Base-by-base conservation (phyloP, 2,329 filamentous ascomycete genomes). In the Emergomyces pasteurianus region DNA sequence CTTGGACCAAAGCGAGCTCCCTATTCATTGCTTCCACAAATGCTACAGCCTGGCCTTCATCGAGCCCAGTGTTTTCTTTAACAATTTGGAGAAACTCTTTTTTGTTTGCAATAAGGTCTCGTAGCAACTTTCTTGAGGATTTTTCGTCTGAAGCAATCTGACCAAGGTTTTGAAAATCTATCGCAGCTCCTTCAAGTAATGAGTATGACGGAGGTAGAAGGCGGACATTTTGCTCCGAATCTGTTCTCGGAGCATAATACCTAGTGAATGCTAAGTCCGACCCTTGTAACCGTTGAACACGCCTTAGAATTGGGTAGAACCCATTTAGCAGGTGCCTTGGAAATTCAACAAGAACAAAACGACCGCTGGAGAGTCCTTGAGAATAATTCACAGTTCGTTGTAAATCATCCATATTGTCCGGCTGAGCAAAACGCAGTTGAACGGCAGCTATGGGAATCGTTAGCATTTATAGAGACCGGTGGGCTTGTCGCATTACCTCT, bases 1-100 rank as follows among this genome's bases (percentile, higher is more conserved):
- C 69, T 63, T 71, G 69, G 31, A 66, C 66, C 23, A 71, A 65
- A 4, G 67, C 67, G 34, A 69, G 46, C 3, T 62, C 63, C 5
- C 61, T 62, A 40, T 54, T 65, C 21, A 69, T 60, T 34, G 59
- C 61, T 26, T 66, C 63, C 42, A 65, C 63, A n/a, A 69, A 61
- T 49, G 67, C 66, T 42, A 23, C 47, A n/a, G 64, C 63, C 40
- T 69, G 67, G 23, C 65, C 67, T 21, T 61, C 57, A 49, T 69
- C 66, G 12, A 69, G 63, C 12, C 65, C 64, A 5, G 67, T 68
- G 28, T 62, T 26, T 16, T 61, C 42, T 12, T 61, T 61, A 3
- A 66, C 49, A 28, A 58, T 16, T 7, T 61, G 52, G 2, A 65
- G 31, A 50, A 62, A 60, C 36, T 46, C 59, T 10, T 43, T 47